Evolutionary conservation across 805 yeast genomes (phyloP), one percentile per base, ranked within the genome.

Genomic region (Metschnikowia vanudenii): DNA sequence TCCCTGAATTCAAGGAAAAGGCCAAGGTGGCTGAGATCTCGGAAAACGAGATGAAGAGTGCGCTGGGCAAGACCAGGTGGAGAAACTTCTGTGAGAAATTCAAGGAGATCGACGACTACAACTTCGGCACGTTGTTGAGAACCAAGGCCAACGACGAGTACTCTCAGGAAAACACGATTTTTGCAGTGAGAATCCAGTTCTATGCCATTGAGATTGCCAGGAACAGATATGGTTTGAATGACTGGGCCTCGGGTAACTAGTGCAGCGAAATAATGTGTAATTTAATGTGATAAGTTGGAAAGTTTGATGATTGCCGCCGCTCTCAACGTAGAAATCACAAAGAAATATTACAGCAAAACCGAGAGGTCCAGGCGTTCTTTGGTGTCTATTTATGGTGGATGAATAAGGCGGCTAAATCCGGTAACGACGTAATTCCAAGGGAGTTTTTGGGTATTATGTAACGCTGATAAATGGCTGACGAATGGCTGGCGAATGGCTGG

Each of bases 181-280:
- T 94, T 58, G 96, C 76, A 10, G 94, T 92, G 49, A 84, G 98
- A 72, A 81, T 92, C 63, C 98, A 94, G 71, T 94, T 94, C 65
- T 87, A 91, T 60, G 97, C 97, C 46, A 79, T 90, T 62, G 99
- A 94, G 74, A 85, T 94, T 53, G 89, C 88, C 50, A 85, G 99
- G 78, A 94, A 94, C 74, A 87, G 82, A 66, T 78, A 78, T 54
- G 96, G 96, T 31, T 76, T 87, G 60, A 94, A 94, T 71, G 96
- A 94, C 71, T 94, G 99, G 99, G 76, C 82, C 36, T 48, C 60
- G 29, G 54, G 54, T 28, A 53, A 58, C 48, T 54, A 46, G 39
- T 17, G 19, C 18, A 29, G 3, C 8, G 4, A 12, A 19, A 14
- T 32, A 29, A 34, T n/a, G n/a, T 22, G 24, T 29, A 29, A 29